phyloP scores from a whole-genome alignment of 768 basidiomycete species.

The Collybia nuda region DNA sequence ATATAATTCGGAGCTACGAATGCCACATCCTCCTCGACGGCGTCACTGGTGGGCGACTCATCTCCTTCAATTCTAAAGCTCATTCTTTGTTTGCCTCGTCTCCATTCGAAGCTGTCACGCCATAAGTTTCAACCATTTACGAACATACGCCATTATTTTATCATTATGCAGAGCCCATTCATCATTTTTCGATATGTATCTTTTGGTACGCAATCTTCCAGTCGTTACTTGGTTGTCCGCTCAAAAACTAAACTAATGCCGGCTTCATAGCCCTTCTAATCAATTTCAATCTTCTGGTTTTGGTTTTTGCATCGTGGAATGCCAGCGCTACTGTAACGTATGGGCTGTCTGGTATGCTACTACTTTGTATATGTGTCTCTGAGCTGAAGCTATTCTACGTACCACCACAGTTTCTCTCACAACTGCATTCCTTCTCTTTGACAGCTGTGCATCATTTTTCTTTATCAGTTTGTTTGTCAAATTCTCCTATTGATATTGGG shows the following conservation, averaged over 20 bases:
- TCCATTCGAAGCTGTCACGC: neutral
- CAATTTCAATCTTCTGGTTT: slow-evolving; percentile 49
- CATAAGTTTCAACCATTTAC: neutral
- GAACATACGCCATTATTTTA: neutral
- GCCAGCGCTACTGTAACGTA: slow-evolving; percentile 35
- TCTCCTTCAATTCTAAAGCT: slow-evolving; percentile 3
- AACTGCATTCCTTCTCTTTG: slow-evolving; percentile 48
- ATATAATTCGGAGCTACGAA: neutral
- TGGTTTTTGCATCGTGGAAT: slow-evolving; percentile 63
- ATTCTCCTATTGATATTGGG: neutral
- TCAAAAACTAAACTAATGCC: neutral
- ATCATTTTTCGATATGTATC: slow-evolving; percentile 55
- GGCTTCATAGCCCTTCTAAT: slow-evolving; percentile 39
- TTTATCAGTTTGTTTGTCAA: slow-evolving; percentile 33
- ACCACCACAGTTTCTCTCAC: slow-evolving; percentile 41
- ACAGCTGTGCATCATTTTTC: slow-evolving; percentile 37
- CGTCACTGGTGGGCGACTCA: slow-evolving; percentile 18
- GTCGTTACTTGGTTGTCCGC: neutral
- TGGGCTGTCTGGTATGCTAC: slow-evolving; percentile 31
- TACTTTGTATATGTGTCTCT: neutral
- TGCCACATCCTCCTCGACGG: slow-evolving; percentile 4
- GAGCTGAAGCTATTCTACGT: neutral
- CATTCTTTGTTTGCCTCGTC: neutral
- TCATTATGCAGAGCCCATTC: slow-evolving; percentile 49
- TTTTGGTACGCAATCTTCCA: slow-evolving; percentile 55